Evolutionary conservation across 805 yeast genomes (phyloP).

Genomic region (Kuraishia piskuri): DNA sequence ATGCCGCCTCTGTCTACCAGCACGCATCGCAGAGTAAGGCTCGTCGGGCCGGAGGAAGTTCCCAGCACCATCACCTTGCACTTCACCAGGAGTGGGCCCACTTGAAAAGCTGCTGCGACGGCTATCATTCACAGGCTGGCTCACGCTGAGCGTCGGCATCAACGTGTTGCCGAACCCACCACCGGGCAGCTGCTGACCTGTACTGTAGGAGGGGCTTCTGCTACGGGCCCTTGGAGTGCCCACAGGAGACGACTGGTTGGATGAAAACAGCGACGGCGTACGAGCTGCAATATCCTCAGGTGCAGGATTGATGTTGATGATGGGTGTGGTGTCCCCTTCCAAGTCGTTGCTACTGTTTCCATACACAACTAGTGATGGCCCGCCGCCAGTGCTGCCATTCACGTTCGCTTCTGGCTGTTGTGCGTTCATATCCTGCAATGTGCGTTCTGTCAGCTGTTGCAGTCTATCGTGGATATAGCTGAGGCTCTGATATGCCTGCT

Average conservation of each 20-base stretch:
- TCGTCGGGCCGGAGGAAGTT: constrained; percentile 20
- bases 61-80: constrained; percentile 18
- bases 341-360: background rate
- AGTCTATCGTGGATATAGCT: constrained; percentile 5
- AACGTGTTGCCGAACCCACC: constrained; percentile 8
- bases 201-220: constrained; percentile 7
- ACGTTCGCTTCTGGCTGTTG: constrained; percentile 1
- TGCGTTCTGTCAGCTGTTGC: constrained; percentile 14
- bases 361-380: background rate
- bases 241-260: constrained; percentile 24
- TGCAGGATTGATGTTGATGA: constrained; percentile 13
- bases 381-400: background rate
- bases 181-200: background rate
- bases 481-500: constrained; percentile 8
- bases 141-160: constrained; percentile 4
- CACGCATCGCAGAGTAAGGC: constrained; percentile 21
- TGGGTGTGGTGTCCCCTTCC: constrained; percentile 7
- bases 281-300: constrained; percentile 33
- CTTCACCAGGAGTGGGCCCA: background rate
- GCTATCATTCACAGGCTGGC: constrained; percentile 1
- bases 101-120: constrained; percentile 3
- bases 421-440: constrained; percentile 10
- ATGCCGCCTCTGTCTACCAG: constrained; percentile 29
- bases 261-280: constrained; percentile 51
- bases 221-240: constrained; percentile 26